Conservation (phyloP, 2,329 filamentous ascomycete genomes). For the Fusarium protoensiforme region DNA sequence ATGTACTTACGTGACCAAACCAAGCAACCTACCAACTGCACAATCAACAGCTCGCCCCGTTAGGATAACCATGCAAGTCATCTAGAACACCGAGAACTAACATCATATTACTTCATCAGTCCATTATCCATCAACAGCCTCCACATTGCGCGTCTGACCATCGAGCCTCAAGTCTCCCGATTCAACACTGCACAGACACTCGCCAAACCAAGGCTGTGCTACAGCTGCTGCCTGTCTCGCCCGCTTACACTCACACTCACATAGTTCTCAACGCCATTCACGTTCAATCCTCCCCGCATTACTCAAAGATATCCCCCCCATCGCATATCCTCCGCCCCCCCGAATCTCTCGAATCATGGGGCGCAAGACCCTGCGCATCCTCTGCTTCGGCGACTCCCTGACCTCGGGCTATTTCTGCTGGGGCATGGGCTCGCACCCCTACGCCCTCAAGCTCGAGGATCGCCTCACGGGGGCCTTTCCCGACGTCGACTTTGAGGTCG, state of each 20-base stretch:
- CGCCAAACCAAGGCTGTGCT: background rate
- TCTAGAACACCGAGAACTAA: background rate
- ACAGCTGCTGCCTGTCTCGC: slow-evolving; percentile 13
- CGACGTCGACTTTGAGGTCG: slow-evolving; percentile 54
- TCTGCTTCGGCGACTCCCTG: slow-evolving; percentile 74
- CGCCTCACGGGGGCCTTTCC: slow-evolving; percentile 60
- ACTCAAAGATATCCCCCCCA: background rate
- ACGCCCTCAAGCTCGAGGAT: slow-evolving; percentile 60
- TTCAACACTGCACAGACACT: background rate
- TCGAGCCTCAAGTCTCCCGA: background rate
- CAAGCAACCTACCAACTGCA: background rate
- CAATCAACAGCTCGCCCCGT: background rate
- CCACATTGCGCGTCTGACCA: background rate
- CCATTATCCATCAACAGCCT: background rate
- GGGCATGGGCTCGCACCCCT: slow-evolving; percentile 62
- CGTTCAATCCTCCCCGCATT: background rate
- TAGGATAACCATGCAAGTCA: background rate
- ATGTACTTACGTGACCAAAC: background rate
- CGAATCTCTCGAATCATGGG: slow-evolving; percentile 34
- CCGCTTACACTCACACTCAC: background rate
- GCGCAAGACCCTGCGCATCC: slow-evolving; percentile 59
- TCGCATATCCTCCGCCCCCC: background rate
- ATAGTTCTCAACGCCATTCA: background rate
- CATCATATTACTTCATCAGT: background rate
- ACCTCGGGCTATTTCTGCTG: slow-evolving; percentile 64